phyloP scores from a whole-genome alignment of 805 yeast genomes.

The Brettanomyces naardenensis region DNA sequence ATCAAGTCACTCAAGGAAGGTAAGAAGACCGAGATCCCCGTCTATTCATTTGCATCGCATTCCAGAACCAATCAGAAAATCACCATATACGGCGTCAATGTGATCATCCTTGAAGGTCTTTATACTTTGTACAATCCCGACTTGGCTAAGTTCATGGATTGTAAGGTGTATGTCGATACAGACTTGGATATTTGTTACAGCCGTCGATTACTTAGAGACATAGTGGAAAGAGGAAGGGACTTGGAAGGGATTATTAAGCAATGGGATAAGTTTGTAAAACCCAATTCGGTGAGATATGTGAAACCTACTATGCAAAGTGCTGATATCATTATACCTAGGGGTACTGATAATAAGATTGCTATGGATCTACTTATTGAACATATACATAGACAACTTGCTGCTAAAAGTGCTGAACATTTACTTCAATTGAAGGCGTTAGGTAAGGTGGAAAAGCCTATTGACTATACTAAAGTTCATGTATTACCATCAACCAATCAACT shows the following conservation, averaged over 20 bases:
- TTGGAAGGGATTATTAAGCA: constrained; percentile 74
- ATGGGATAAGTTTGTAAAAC: constrained; percentile 89
- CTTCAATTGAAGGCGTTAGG: constrained; percentile 55
- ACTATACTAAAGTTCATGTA: constrained; percentile 27
- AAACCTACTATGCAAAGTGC: constrained; percentile 73
- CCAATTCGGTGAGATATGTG: constrained; percentile 73
- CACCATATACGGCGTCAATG: constrained; percentile 88
- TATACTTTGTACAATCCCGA: constrained; percentile 71
- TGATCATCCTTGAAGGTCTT: constrained; percentile 86
- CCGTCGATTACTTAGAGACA: constrained; percentile 80
- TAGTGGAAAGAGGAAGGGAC: constrained; percentile 79
- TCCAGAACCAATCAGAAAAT: constrained; percentile 53
- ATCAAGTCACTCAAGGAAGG: constrained; percentile 68
- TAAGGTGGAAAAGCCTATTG: constrained; percentile 25
- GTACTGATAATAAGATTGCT: constrained; percentile 76
- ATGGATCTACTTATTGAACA: constrained; percentile 74
- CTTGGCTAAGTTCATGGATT: constrained; percentile 67
- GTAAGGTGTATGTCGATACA: constrained; percentile 87
- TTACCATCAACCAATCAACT: constrained; percentile 57
- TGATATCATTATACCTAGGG: constrained; percentile 85
- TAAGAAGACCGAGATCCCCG: constrained; percentile 55
- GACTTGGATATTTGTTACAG: constrained; percentile 90
- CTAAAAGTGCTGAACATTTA: constrained; percentile 63
- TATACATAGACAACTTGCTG: constrained; percentile 58
- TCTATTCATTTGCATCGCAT: constrained; percentile 60